A percentile compares a stretch with the other conserved stretches of the same genome.
Evolutionary conservation across 2,329 filamentous ascomycete genomes (phyloP).

Genomic region (Alternaria sp.): DNA sequence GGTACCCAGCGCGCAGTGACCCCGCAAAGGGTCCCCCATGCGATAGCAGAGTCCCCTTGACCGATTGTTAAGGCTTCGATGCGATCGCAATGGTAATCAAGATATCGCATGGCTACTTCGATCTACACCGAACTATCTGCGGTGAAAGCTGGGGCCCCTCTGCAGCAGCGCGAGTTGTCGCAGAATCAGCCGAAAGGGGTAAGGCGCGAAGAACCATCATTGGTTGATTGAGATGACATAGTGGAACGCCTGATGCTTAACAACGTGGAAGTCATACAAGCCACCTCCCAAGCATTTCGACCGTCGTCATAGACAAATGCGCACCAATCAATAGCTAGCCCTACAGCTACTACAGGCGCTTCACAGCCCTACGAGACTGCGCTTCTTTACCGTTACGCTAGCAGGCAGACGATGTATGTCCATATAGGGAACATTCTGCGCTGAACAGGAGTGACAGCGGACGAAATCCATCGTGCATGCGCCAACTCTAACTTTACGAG

Average conservation of each 20-base stretch:
- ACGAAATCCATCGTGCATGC: neutral
- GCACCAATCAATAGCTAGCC: constrained; percentile 1
- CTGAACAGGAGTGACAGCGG: constrained; percentile 5
- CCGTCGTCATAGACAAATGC: constrained; percentile 11
- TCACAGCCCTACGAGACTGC: neutral
- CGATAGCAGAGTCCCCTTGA: neutral
- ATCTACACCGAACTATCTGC: neutral
- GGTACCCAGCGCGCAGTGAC: neutral
- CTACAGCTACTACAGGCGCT: neutral
- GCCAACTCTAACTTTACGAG: neutral
- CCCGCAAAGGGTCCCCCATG: neutral
- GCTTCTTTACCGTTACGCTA: neutral
- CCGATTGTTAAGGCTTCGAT: neutral
- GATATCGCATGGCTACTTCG: neutral
- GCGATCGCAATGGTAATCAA: neutral
- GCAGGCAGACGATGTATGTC: constrained; percentile 8
- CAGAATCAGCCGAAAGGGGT: constrained; percentile 11
- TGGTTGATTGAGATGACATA: neutral
- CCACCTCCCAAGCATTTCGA: neutral
- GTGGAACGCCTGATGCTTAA: neutral
- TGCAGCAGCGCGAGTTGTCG: neutral
- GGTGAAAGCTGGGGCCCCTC: neutral
- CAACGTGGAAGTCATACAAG: neutral
- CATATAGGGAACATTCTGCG: constrained; percentile 28
- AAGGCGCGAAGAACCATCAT: neutral